These are phyloP conservation scores for Clathrus columnatus DNA, from an alignment of 768 basidiomycete genomes.

Conservation along the genomic window DNA sequence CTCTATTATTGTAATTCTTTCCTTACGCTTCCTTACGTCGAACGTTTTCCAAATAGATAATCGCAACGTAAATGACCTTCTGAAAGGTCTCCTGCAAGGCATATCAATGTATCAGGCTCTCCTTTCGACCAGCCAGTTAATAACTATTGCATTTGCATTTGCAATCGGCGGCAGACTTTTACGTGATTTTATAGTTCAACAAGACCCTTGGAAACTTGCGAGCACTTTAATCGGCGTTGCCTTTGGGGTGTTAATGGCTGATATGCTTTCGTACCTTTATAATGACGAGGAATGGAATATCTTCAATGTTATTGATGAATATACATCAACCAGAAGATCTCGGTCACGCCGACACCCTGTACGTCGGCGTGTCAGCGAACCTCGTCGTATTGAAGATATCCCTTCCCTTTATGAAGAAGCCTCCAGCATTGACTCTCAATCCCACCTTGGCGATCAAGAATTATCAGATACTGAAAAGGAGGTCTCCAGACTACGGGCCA, in stretches of 20 bases:
- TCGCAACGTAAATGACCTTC: conserved; percentile 26
- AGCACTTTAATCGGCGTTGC: conserved; percentile 58
- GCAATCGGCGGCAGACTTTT: conserved; percentile 54
- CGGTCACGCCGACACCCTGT: neutral
- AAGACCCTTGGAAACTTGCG: conserved; percentile 47
- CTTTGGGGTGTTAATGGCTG: conserved; percentile 62
- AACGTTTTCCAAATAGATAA: conserved; percentile 3
- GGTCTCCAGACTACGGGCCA: conserved; percentile 63
- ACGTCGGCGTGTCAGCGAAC: conserved; percentile 3
- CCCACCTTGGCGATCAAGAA: conserved; percentile 3
- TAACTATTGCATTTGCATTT: conserved; percentile 48
- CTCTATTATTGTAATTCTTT: neutral
- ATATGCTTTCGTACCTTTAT: conserved; percentile 58
- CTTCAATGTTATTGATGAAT: conserved; percentile 1
- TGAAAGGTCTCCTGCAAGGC: conserved; percentile 69
- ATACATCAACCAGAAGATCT: neutral
- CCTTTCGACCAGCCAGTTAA: conserved; percentile 37
- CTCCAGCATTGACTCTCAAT: conserved; percentile 7
- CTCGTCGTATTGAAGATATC: conserved; percentile 9
- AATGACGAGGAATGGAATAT: conserved; percentile 32
- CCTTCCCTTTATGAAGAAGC: conserved; percentile 8
- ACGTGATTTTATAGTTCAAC: conserved; percentile 47
- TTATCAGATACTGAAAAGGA: conserved; percentile 26
- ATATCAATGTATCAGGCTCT: conserved; percentile 62
- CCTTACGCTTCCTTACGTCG: neutral